A percentile compares a stretch with the other conserved stretches of the same genome.
These are phyloP conservation scores for Pythium rishiriense DNA, from an alignment of 352 stramenopile species.

Conservation along the genomic window DNA sequence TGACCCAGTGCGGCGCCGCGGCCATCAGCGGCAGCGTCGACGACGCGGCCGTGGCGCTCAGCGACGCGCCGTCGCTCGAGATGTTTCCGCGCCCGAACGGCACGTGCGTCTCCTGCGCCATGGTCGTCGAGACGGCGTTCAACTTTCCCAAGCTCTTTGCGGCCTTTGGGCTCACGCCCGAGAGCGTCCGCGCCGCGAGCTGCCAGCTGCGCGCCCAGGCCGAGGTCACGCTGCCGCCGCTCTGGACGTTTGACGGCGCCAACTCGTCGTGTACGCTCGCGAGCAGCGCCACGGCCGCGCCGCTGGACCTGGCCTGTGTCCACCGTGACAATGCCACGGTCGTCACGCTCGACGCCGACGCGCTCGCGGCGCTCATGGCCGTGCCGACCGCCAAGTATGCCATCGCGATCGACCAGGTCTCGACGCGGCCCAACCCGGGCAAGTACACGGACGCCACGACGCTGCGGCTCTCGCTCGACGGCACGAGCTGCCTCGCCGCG, in stretches of 20 bases:
- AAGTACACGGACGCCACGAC: conserved; percentile 56
- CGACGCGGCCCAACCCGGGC: conserved; percentile 55
- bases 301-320: conserved; percentile 41
- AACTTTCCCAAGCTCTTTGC: conserved; percentile 75
- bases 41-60: conserved; percentile 35
- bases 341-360: conserved; percentile 41
- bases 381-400: conserved; percentile 36
- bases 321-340: conserved; percentile 59
- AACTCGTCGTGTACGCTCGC: conserved; percentile 33
- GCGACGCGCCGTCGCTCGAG: conserved; percentile 43
- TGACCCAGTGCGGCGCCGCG: conserved; percentile 40
- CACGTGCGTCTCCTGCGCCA: conserved; percentile 70
- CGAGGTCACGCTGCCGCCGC: conserved; percentile 49
- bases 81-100: conserved; percentile 60
- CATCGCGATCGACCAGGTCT: conserved; percentile 58
- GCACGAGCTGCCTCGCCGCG: conserved; percentile 43
- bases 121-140: conserved; percentile 54
- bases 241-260: conserved; percentile 37
- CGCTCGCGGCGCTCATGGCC: conserved; percentile 40
- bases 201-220: conserved; percentile 60
- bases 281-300: conserved; percentile 7
- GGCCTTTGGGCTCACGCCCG: conserved; percentile 54
- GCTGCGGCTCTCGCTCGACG: conserved; percentile 57
- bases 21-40: conserved; percentile 45
- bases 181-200: conserved; percentile 31